Percentiles rank a stretch among this genome's conserved stretches.
Evolutionary conservation across 805 yeast genomes (phyloP).

Genomic region (Saturnispora diversa): DNA sequence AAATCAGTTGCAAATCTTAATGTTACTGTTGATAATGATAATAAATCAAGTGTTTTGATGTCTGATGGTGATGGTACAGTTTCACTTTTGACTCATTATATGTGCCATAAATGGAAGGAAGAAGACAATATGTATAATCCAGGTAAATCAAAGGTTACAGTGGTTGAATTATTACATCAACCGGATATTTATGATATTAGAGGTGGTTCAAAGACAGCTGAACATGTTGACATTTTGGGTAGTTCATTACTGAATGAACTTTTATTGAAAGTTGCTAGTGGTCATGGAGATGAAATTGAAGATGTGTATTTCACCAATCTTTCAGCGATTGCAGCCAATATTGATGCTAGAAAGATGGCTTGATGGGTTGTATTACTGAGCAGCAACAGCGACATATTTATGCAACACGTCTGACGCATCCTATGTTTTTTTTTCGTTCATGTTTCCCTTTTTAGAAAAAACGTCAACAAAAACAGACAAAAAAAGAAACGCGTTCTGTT

Average conservation of each 20-base stretch:
- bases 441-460: no score
- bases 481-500: no score
- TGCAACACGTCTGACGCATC: no score
- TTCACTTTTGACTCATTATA: constrained; percentile 74
- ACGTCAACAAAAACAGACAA: no score
- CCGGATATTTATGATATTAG: constrained; percentile 91
- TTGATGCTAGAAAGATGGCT: constrained; percentile 13
- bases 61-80: constrained; percentile 98
- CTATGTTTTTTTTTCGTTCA: no score
- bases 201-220: constrained; percentile 97
- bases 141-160: constrained; percentile 57
- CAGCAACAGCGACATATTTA: no score
- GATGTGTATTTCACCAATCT: constrained; percentile 53
- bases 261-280: constrained; percentile 73
- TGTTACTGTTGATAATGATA: constrained; percentile 62
- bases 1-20: constrained; percentile 46
- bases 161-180: constrained; percentile 88
- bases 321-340: constrained; percentile 19
- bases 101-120: constrained; percentile 83
- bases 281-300: constrained; percentile 60
- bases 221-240: constrained; percentile 94
- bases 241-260: constrained; percentile 87
- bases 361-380: no score
- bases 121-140: constrained; percentile 71
- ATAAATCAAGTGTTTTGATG: constrained; percentile 59